A percentile compares a stretch with the other conserved stretches of the same genome.
Evolutionary conservation across 805 yeast genomes (phyloP).

Genomic region (Lipomyces mesembrius): DNA sequence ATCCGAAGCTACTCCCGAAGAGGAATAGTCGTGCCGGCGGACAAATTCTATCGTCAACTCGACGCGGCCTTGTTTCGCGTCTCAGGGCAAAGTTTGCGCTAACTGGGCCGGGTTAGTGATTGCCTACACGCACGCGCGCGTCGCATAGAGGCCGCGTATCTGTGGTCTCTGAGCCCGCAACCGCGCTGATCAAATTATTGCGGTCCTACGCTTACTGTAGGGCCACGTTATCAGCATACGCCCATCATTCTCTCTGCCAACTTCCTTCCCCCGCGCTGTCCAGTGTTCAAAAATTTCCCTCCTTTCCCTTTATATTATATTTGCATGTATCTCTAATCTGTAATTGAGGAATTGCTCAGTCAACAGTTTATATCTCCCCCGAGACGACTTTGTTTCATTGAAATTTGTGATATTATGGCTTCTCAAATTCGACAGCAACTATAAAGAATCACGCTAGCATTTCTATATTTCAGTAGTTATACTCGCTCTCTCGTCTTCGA

Average conservation of each 20-base stretch:
- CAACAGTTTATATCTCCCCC: conserved; percentile 6
- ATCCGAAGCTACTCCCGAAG: conserved; percentile 13
- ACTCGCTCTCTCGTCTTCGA: neutral
- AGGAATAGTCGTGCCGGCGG: conserved; percentile 3
- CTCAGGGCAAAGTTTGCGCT: conserved; percentile 3
- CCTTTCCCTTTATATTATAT: neutral
- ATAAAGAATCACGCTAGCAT: neutral
- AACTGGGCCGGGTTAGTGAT: neutral
- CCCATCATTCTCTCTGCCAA: neutral
- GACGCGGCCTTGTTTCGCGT: neutral
- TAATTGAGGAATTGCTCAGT: conserved; percentile 1
- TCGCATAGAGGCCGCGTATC: too few species aligned
- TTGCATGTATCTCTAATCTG: neutral
- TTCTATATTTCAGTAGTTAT: neutral
- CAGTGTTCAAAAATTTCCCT: neutral
- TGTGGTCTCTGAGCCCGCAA: too few species aligned
- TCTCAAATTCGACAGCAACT: neutral
- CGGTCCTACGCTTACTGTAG: neutral
- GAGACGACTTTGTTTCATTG: conserved; percentile 11
- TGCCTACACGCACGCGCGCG: too few species aligned
- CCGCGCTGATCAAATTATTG: too few species aligned
- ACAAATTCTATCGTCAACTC: neutral
- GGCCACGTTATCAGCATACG: conserved; percentile 18
- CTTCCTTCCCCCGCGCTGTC: neutral
- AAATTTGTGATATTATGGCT: neutral